Evolutionary conservation across 2,329 filamentous ascomycete genomes (phyloP).

Genomic region (Fusarium dimerum): DNA sequence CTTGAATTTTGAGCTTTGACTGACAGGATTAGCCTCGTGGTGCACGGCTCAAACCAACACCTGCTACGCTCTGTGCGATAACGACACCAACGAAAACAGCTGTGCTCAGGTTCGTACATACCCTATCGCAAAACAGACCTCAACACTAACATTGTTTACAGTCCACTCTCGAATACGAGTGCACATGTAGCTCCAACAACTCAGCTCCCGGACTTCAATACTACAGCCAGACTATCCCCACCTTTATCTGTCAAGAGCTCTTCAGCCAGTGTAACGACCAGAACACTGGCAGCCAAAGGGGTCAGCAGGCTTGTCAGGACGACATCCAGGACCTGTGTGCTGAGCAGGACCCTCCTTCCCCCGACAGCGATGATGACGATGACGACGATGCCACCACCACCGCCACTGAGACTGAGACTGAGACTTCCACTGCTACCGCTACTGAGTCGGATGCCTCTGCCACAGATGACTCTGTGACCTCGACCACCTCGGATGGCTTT

Average conservation of each 20-base stretch:
- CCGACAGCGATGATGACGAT: constrained; percentile 24
- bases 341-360: constrained; percentile 35
- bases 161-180: constrained; percentile 47
- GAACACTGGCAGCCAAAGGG: constrained; percentile 43
- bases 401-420: constrained; percentile 20
- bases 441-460: constrained; percentile 17
- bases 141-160: constrained; percentile 24
- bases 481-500: constrained; percentile 35
- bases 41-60: constrained; percentile 53
- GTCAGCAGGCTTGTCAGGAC: constrained; percentile 49
- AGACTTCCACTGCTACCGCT: constrained; percentile 23
- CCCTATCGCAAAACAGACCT: background rate
- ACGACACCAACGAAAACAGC: constrained; percentile 39
- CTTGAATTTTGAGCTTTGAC: background rate
- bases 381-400: constrained; percentile 28
- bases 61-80: constrained; percentile 50
- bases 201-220: constrained; percentile 53
- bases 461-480: constrained; percentile 31
- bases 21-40: constrained; percentile 45
- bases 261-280: constrained; percentile 48
- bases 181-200: constrained; percentile 50
- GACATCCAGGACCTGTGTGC: constrained; percentile 52
- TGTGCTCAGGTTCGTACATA: constrained; percentile 47
- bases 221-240: constrained; percentile 54
- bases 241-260: constrained; percentile 53